Evolutionary conservation across 2,329 filamentous ascomycete genomes (phyloP).

Genomic region (Metarhizium rileyi): DNA sequence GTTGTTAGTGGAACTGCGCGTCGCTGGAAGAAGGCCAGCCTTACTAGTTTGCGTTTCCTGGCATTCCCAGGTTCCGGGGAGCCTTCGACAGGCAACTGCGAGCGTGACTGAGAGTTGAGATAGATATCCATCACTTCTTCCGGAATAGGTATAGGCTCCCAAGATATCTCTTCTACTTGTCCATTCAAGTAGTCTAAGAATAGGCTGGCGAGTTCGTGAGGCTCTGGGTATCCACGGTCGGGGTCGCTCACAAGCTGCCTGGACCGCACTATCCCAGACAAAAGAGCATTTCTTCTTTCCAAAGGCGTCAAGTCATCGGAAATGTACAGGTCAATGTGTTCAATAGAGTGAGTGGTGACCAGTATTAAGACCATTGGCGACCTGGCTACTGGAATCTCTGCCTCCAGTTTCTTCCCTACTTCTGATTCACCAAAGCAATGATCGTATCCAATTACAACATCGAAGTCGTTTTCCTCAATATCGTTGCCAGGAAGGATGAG

Average conservation of each 20-base stretch:
- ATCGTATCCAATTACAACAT: conserved; percentile 46
- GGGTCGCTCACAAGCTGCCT: conserved; percentile 31
- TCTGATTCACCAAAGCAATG: conserved; percentile 33
- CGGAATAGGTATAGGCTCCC: conserved; percentile 38
- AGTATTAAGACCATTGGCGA: conserved; percentile 38
- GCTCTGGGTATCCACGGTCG: conserved; percentile 28
- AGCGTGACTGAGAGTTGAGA: conserved; percentile 25
- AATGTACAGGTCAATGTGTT: conserved; percentile 43
- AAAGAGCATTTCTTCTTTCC: conserved; percentile 37
- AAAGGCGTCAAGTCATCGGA: conserved; percentile 23
- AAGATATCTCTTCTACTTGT: conserved; percentile 27
- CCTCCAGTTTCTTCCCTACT: conserved; percentile 4
- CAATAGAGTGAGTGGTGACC: conserved; percentile 41
- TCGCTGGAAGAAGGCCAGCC: conserved; percentile 10
- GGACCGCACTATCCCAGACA: conserved; percentile 27
- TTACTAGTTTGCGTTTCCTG: conserved; percentile 41
- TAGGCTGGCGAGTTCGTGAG: conserved; percentile 34
- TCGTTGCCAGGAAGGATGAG: conserved; percentile 32
- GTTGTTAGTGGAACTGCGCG: conserved; percentile 1
- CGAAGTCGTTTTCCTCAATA: conserved; percentile 29
- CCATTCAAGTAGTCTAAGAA: conserved; percentile 38
- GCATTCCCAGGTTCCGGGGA: conserved; percentile 15
- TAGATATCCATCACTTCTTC: conserved; percentile 40
- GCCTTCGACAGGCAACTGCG: conserved; percentile 17
- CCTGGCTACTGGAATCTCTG: conserved; percentile 9